phyloP scores from a whole-genome alignment of 352 stramenopile genomes.

The Phytophthora tubulina region DNA sequence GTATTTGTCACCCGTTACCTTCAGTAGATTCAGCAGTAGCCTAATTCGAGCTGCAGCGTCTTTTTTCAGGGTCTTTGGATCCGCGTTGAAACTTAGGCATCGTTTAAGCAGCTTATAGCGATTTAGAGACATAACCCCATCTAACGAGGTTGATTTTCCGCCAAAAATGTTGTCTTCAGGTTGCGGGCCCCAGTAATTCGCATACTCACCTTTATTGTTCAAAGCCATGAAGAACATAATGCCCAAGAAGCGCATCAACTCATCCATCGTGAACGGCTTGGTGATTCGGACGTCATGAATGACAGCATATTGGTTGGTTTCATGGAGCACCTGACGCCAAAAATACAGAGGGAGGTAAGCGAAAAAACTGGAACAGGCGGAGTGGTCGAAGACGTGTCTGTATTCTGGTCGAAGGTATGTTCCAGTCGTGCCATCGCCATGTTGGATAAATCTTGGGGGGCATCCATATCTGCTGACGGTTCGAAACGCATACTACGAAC shows the following conservation, averaged over 20 bases:
- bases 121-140: slow-evolving; percentile 3
- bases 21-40: neutral
- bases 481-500: too few species aligned
- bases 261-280: neutral
- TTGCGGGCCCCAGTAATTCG: neutral
- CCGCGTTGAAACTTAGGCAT: slow-evolving; percentile 1
- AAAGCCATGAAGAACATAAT: slow-evolving; percentile 12
- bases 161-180: slow-evolving; percentile 8
- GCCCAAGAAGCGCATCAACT: slow-evolving; percentile 1
- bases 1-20: neutral
- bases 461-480: neutral
- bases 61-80: neutral
- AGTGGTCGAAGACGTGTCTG: slow-evolving; percentile 4
- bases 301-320: slow-evolving; percentile 7
- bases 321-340: neutral
- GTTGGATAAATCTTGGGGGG: neutral
- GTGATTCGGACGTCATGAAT: neutral
- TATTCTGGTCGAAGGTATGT: slow-evolving; percentile 1
- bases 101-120: slow-evolving; percentile 2
- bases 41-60: slow-evolving; percentile 1
- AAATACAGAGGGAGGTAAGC: slow-evolving; percentile 8
- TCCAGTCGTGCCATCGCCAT: neutral
- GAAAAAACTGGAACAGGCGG: neutral
- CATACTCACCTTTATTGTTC: slow-evolving; percentile 8
- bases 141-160: slow-evolving; percentile 4